These are phyloP conservation scores for Fusarium nelsonii DNA, from an alignment of 2,329 filamentous ascomycete genomes.

Conservation along the genomic window DNA sequence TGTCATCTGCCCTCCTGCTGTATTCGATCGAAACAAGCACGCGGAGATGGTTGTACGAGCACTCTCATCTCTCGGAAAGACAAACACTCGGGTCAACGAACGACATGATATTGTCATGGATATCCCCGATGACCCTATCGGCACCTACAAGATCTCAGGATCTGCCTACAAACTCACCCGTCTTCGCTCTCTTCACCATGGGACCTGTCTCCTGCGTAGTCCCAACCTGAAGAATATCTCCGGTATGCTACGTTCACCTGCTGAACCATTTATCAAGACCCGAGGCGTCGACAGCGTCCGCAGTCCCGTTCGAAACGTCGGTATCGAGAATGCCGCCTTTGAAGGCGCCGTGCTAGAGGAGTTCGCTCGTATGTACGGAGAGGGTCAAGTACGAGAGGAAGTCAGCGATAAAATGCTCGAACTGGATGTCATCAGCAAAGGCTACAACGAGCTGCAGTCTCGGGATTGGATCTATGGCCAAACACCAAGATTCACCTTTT, in stretches of 20 bases:
- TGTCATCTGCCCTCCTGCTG: conserved; percentile 82
- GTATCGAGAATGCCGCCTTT: conserved; percentile 62
- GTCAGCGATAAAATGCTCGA: conserved; percentile 65
- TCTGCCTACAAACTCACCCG: conserved; percentile 95
- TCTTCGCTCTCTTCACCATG: conserved; percentile 87
- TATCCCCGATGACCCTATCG: conserved; percentile 35
- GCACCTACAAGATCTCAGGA: conserved; percentile 84
- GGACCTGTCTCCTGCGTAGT: conserved; percentile 85
- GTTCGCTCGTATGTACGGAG: conserved; percentile 76
- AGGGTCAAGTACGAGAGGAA: conserved; percentile 50
- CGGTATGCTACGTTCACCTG: conserved; percentile 80
- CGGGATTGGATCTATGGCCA: conserved; percentile 84
- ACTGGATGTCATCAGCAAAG: conserved; percentile 62
- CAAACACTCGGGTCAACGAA: conserved; percentile 80
- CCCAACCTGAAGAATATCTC: conserved; percentile 79
- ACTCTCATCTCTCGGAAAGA: conserved; percentile 69
- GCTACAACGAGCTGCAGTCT: conserved; percentile 61
- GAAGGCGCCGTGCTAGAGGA: conserved; percentile 69
- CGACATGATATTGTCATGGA: conserved; percentile 93
- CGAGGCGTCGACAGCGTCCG: conserved; percentile 93
- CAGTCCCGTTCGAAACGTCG: conserved; percentile 84
- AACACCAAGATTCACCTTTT: conserved; percentile 85
- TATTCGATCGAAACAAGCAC: conserved; percentile 87
- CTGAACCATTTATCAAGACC: conserved; percentile 79
- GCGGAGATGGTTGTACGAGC: conserved; percentile 94